These are phyloP conservation scores for Pinus albicaulis DNA, from an alignment of 75 land plant species.

Conservation along the genomic window DNA sequence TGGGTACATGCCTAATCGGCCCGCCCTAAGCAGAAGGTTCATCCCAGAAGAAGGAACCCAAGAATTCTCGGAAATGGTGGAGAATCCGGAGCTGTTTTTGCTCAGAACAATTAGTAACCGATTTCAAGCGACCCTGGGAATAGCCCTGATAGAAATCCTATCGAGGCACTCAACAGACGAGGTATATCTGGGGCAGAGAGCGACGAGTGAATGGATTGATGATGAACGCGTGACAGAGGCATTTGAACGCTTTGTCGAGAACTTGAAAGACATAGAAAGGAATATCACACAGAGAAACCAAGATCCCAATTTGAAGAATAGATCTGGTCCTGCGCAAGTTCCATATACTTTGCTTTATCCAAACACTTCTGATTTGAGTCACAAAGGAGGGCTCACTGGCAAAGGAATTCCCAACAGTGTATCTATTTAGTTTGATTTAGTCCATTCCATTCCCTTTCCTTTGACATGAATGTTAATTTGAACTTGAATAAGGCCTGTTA, in stretches of 20 bases:
- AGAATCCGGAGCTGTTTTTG: conserved; percentile 21
- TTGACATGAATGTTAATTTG: not conserved
- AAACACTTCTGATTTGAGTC: not conserved
- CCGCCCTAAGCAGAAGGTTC: conserved; percentile 51
- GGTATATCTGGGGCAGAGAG: conserved; percentile 65
- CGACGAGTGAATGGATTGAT: conserved; percentile 18
- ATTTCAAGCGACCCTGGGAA: not conserved
- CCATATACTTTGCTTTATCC: not conserved
- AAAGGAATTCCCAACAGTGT: conserved; percentile 2
- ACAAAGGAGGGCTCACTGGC: not conserved
- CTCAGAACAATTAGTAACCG: not conserved
- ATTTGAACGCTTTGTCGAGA: not conserved
- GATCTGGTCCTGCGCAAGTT: not conserved
- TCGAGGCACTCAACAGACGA: conserved; percentile 82
- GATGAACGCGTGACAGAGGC: not conserved
- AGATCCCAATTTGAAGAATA: not conserved
- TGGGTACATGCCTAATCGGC: conserved; percentile 65
- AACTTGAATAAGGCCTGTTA: too few species aligned
- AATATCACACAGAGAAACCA: not conserved
- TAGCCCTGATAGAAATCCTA: conserved; percentile 42
- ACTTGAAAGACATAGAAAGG: not conserved
- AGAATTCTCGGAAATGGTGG: conserved; percentile 17
- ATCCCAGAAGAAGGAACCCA: conserved; percentile 49
- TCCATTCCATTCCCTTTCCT: not conserved
- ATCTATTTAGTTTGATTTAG: not conserved